Conservation (phyloP, 2,329 filamentous ascomycete genomes). For the Colletotrichum sp. region DNA sequence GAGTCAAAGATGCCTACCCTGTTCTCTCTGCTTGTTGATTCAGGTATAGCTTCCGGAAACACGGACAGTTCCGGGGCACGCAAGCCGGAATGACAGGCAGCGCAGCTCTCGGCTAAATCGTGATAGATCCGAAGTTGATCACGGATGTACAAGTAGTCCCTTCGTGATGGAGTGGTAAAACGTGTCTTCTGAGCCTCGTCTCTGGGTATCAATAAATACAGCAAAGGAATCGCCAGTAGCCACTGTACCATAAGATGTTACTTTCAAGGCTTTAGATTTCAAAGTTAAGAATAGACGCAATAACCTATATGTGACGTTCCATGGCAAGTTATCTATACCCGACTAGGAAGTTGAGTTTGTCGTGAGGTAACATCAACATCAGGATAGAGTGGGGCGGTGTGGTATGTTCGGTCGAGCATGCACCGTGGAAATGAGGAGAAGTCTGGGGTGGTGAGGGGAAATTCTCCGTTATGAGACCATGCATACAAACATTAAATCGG, state of each 20-base stretch:
- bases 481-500: background rate
- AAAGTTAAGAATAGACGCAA: background rate
- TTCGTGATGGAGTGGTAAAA: rapidly evolving
- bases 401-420: background rate
- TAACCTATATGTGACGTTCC: background rate
- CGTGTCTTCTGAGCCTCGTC: too few species aligned
- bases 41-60: background rate
- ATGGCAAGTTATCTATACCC: background rate
- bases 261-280: rapidly evolving
- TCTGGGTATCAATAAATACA: background rate
- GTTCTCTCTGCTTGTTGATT: background rate
- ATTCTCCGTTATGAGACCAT: background rate
- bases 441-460: background rate
- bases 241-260: rapidly evolving
- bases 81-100: rapidly evolving
- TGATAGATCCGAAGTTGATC: rapidly evolving
- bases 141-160: rapidly evolving
- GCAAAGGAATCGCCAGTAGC: rapidly evolving
- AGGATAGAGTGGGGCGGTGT: background rate
- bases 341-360: background rate
- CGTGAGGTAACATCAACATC: background rate
- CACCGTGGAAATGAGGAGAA: background rate
- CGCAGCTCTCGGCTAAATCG: rapidly evolving
- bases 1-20: background rate
- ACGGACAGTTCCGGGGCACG: too few species aligned